phyloP scores from a whole-genome alignment of 1,284 basidiomycete genomes.

The Apiotrichum porosum region DNA sequence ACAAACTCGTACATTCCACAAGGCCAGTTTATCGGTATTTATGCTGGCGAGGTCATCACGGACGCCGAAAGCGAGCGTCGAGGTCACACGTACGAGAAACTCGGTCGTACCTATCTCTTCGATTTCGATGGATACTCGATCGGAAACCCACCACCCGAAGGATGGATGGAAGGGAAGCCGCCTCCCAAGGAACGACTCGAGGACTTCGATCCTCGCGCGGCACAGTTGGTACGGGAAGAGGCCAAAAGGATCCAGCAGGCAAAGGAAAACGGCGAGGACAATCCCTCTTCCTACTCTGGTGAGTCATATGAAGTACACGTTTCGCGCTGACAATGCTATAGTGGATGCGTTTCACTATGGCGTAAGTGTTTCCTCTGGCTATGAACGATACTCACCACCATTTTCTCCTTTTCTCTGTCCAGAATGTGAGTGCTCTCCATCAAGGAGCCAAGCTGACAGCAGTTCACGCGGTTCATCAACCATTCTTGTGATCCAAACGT shows the following conservation, averaged over 20 bases:
- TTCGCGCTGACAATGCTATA: slow-evolving; percentile 33
- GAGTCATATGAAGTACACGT: slow-evolving; percentile 6
- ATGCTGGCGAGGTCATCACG: slow-evolving; percentile 74
- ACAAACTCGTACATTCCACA: slow-evolving; percentile 60
- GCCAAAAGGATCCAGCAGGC: slow-evolving; percentile 4
- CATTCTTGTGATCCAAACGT: slow-evolving; percentile 88
- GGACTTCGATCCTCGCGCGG: slow-evolving; percentile 34
- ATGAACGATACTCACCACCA: slow-evolving; percentile 55
- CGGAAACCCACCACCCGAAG: slow-evolving; percentile 40
- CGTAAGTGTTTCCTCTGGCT: slow-evolving; percentile 53
- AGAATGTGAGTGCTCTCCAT: slow-evolving; percentile 11
- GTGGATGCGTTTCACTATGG: slow-evolving; percentile 84
- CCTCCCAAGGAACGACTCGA: no score
- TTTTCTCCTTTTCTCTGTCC: slow-evolving; percentile 57
- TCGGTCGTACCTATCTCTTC: slow-evolving; percentile 78
- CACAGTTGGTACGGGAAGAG: slow-evolving; percentile 26
- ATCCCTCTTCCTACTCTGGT: slow-evolving; percentile 42
- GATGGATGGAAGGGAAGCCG: no score
- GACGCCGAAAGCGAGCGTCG: slow-evolving; percentile 63
- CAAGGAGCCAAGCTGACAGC: background rate
- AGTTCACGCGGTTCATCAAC: slow-evolving; percentile 54
- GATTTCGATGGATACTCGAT: slow-evolving; percentile 72
- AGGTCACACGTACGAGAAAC: slow-evolving; percentile 64
- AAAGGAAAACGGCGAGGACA: slow-evolving; percentile 36
- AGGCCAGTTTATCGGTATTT: slow-evolving; percentile 74